Evolutionary conservation across 805 yeast genomes (phyloP).

Genomic region (Wickerhamia fluorescens): DNA sequence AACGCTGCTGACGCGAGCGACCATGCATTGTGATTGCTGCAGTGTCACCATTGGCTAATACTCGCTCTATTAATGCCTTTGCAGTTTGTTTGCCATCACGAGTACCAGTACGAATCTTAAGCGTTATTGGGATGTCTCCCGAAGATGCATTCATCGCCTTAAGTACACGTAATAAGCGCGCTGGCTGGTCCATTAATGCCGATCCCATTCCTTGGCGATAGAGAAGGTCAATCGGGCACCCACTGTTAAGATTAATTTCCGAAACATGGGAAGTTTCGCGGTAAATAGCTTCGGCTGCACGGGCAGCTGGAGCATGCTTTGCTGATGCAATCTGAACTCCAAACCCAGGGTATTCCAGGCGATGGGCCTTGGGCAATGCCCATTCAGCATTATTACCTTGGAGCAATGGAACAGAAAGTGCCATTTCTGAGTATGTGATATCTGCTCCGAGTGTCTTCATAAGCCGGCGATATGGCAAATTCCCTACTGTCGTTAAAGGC

Average conservation of each 20-base stretch:
- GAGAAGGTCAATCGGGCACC: constrained; percentile 95
- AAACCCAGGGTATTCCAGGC: constrained; percentile 74
- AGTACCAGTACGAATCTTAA: constrained; percentile 89
- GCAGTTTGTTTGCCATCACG: constrained; percentile 85
- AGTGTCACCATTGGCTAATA: constrained; percentile 72
- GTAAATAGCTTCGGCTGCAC: constrained; percentile 77
- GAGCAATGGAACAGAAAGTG: constrained; percentile 72
- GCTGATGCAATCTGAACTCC: constrained; percentile 92
- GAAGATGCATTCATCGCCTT: constrained; percentile 85
- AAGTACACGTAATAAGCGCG: constrained; percentile 67
- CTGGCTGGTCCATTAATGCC: constrained; percentile 85
- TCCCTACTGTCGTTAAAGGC: constrained; percentile 96
- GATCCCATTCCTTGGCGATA: constrained; percentile 94
- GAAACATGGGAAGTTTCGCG: constrained; percentile 54
- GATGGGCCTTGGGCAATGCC: constrained; percentile 93
- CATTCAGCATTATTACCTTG: constrained; percentile 93
- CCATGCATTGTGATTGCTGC: constrained; percentile 95
- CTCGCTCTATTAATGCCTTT: constrained; percentile 59
- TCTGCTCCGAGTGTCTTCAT: constrained; percentile 91
- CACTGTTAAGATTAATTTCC: constrained; percentile 88
- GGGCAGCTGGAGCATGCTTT: constrained; percentile 89
- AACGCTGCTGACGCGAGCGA: constrained; percentile 92
- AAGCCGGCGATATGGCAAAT: constrained; percentile 87
- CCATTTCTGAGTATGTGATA: constrained; percentile 94
- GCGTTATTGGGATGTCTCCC: constrained; percentile 88